These are phyloP conservation scores for Quercus robur DNA, from an alignment of 306 rosid species.

Conservation along the genomic window DNA sequence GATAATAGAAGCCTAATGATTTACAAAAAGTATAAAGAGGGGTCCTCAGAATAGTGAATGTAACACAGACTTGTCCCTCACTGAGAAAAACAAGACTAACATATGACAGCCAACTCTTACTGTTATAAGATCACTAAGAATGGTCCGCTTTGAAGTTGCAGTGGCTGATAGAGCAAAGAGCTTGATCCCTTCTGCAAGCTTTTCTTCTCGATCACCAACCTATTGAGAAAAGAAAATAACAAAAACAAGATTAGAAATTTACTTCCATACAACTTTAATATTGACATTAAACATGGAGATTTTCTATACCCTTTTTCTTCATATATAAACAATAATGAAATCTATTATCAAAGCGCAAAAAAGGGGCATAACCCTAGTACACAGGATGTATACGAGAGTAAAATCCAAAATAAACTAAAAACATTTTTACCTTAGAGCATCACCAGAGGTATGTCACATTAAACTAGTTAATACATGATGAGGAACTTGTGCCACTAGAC, in stretches of 20 bases:
- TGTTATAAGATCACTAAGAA: constrained; percentile 91
- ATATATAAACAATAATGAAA: too few species aligned
- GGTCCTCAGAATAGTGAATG: too few species aligned
- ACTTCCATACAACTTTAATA: constrained; percentile 3
- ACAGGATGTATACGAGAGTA: too few species aligned
- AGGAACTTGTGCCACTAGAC: background rate
- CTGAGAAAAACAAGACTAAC: constrained; percentile 7
- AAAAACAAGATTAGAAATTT: background rate
- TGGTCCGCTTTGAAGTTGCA: constrained; percentile 79
- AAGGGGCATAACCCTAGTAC: too few species aligned
- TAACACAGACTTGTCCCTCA: background rate
- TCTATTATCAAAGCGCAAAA: too few species aligned
- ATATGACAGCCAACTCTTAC: constrained; percentile 42
- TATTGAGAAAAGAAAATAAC: constrained; percentile 18
- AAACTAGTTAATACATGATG: background rate
- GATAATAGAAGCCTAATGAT: too few species aligned
- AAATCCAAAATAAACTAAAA: too few species aligned
- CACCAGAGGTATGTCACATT: background rate
- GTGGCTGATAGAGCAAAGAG: constrained; percentile 86
- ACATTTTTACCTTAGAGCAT: background rate
- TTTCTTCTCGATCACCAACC: constrained; percentile 97
- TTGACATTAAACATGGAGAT: background rate
- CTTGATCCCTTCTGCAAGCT: constrained; percentile 98
- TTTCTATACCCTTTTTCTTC: too few species aligned
- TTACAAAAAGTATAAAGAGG: too few species aligned